Evolutionary conservation across 345 rosid genomes (phyloP), one percentile per base, ranked within the genome.

Genomic region (Chamaenerion angustifolium): DNA sequence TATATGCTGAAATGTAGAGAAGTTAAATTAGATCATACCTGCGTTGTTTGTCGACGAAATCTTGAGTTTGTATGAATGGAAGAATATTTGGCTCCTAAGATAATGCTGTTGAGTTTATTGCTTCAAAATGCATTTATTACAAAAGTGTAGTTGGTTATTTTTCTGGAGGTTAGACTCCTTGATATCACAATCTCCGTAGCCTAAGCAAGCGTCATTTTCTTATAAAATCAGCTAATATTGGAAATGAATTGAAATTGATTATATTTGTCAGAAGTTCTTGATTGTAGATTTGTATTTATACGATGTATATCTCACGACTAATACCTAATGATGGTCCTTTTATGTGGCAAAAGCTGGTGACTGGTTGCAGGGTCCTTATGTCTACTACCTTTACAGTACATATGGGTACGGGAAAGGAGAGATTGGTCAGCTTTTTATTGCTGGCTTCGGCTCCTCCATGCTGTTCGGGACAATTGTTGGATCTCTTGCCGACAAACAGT

Each of bases 391-490:
- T 16, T 89, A 85, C 73, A 76, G 81, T 55, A 69, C 68, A 12
- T 89, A 89, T 62, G 95, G 95, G 19, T 89, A 62, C 55, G 83
- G 88, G 31, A 85, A 83, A 71, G 82, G 90, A 47, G 95, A 89
- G 45, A 89, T 85, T 10, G 95, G 97, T 1, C 97, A 81, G 71
- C 88, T 89, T 45, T 89, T 89, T 68, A 89, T 89, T 54, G 97
- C 97, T 68, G 95, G 97, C 54, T 89, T 89, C 67, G 97, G 97
- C 48, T 89, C 98, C n/a, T 90, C 98, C 8, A 83, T 90, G 95
- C 65, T 90, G 63, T 90, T 90, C 31, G 98, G 95, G 51, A 90
- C 98, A 46, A 81, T 90, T 61, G 98, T 90, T 48, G 98, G 98
- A 56, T 90, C 98, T 61, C 76, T 90, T 10, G 98, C 98, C 35